phyloP scores from a whole-genome alignment of 371 early-diverging fungal genomes.

The Nematocida ironsii region DNA sequence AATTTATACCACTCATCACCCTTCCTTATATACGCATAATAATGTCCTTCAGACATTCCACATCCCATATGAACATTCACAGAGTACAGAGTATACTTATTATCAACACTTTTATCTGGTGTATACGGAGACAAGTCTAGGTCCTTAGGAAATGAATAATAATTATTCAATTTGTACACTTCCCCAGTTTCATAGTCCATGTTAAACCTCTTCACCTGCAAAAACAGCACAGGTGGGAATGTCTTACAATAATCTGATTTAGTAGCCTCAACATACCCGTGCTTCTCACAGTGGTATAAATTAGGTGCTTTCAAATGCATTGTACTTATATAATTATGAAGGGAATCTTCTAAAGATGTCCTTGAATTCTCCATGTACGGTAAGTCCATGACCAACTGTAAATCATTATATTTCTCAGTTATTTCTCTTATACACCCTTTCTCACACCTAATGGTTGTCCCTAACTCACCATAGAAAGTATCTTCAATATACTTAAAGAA shows the following conservation, averaged over 20 bases:
- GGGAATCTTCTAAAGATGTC: conserved; percentile 76
- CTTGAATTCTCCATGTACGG: conserved; percentile 40
- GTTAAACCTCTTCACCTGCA: conserved; percentile 93
- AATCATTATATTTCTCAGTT: conserved; percentile 69
- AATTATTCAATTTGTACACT: conserved; percentile 79
- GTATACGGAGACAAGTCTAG: conserved; percentile 84
- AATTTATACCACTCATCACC: conserved; percentile 79
- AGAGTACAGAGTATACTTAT: conserved; percentile 69
- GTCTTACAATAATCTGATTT: conserved; percentile 87
- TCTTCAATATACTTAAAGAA: conserved; percentile 61
- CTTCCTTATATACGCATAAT: conserved; percentile 79
- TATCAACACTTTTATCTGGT: conserved; percentile 71
- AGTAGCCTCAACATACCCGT: conserved; percentile 87
- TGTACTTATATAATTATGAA: conserved; percentile 79
- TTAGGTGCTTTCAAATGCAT: conserved; percentile 93
- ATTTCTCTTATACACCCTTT: conserved; percentile 65
- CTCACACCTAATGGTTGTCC: conserved; percentile 57
- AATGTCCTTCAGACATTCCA: conserved; percentile 88
- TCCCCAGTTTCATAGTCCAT: conserved; percentile 74
- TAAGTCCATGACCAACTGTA: conserved; percentile 61
- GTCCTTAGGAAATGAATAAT: conserved; percentile 86
- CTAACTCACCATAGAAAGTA: conserved; percentile 60
- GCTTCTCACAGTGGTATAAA: conserved; percentile 87
- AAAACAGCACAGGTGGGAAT: conserved; percentile 89
- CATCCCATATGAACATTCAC: conserved; percentile 90